These are phyloP conservation scores for Alnus rubra DNA, from an alignment of 306 rosid genomes.

Conservation along the genomic window DNA sequence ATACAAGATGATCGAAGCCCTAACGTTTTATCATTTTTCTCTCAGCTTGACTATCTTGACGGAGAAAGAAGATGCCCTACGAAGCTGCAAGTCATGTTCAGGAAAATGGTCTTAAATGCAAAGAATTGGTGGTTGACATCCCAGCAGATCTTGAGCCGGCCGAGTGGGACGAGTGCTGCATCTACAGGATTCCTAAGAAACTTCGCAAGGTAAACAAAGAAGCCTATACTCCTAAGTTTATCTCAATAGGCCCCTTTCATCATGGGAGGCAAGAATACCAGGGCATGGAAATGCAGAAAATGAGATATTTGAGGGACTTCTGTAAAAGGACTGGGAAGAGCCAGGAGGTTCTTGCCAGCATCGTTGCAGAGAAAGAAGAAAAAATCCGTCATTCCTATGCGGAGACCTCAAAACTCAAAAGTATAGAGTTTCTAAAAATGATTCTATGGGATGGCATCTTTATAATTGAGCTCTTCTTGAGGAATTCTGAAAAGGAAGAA, in stretches of 20 bases:
- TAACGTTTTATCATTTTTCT: too few species aligned
- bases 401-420: neutral
- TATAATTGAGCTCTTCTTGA: conserved; percentile 43
- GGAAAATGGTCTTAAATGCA: neutral
- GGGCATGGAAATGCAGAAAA: conserved; percentile 15
- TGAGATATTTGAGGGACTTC: neutral
- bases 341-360: neutral
- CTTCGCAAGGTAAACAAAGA: conserved; percentile 21
- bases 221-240: conserved; percentile 23
- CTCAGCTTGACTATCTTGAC: too few species aligned
- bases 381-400: neutral
- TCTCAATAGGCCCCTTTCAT: conserved; percentile 36
- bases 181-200: conserved; percentile 25
- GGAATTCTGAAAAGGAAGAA: neutral
- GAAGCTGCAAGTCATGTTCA: too few species aligned
- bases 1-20: too few species aligned
- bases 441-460: conserved; percentile 28
- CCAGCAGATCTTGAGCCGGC: neutral
- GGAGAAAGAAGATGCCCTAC: too few species aligned
- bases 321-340: rapidly evolving
- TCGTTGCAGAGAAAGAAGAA: neutral
- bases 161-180: too few species aligned
- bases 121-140: neutral
- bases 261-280: conserved; percentile 2
- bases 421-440: neutral